phyloP scores from a whole-genome alignment of 73 alveolate genomes.

The Paramecium tetraurelia region DNA sequence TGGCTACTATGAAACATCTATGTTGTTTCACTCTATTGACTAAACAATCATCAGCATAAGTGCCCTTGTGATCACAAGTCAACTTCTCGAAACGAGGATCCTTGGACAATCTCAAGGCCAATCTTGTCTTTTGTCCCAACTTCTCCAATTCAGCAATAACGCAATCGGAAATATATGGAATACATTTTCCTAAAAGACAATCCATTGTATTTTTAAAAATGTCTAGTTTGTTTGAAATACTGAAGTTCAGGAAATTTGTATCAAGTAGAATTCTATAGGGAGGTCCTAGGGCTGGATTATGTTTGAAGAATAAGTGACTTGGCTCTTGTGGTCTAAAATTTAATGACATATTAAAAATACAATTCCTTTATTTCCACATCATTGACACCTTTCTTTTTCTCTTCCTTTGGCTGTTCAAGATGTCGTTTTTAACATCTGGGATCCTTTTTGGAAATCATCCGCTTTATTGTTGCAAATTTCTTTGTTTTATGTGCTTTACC shows the following conservation, averaged over 20 bases:
- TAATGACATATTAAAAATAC: neutral
- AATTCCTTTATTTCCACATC: constrained; percentile 57
- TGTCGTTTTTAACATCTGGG: constrained; percentile 74
- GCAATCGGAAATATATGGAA: constrained; percentile 99
- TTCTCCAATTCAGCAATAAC: constrained; percentile 98
- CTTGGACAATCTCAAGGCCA: constrained; percentile 91
- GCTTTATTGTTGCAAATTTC: constrained; percentile 94
- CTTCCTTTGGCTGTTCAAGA: constrained; percentile 72
- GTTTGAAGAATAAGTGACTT: constrained; percentile 83
- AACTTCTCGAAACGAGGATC: constrained; percentile 96
- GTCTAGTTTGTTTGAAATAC: constrained; percentile 98
- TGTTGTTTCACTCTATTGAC: constrained; percentile 92
- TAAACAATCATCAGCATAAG: constrained; percentile 99
- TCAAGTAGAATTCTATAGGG: constrained; percentile 96
- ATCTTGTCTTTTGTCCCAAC: constrained; percentile 96
- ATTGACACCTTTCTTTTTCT: constrained; percentile 51
- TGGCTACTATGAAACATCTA: constrained; percentile 97
- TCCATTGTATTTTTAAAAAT: constrained; percentile 97
- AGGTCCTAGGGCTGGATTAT: constrained; percentile 94
- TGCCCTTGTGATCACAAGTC: constrained; percentile 98
- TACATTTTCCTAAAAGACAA: constrained; percentile 96
- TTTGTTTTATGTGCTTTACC: constrained; percentile 92
- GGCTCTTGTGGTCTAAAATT: constrained; percentile 57
- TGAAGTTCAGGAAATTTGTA: constrained; percentile 99
- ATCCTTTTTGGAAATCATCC: constrained; percentile 94